Base-by-base conservation (phyloP, 306 rosid genomes). In the Canavalia ensiformis region DNA sequence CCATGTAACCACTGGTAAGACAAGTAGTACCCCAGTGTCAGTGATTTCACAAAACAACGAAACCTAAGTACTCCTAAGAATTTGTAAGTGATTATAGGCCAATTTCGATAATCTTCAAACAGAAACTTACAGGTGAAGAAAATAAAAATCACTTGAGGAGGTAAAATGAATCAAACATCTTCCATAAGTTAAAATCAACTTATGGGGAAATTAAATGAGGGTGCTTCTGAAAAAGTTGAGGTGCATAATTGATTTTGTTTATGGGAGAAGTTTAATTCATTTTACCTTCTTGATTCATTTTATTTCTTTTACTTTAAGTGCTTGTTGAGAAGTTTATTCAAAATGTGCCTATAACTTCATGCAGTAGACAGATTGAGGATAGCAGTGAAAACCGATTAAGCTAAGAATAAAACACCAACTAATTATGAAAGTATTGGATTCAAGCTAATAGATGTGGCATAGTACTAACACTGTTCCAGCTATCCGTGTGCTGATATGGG, bases 401-500 rank as follows among this genome's bases (percentile, higher is more conserved):
- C 57, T 10, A 68, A n/a, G 30, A 62, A 47, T 46, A 60, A 34
- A 47, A 50, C 2, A 51, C 11, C 49, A 44, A 28, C 6, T 45
- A 33, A 64, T 44, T 59, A 44, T 68, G 37, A 72, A 57, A 44
- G 50, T 52, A 25, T 29, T 42, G 50, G 25, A 18, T 52, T 55
- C 28, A 77, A 1, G 46, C 47, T 37, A 45, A 39, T 56, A 46
- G 37, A n/a, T 42, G 44, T 5, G 47, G 72, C 10, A 79, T 47
- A 74, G 49, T 52, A 34, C 92, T 81, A 28, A 91, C 94, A 90
- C 60, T 58, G 95, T 91, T 82, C 95, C 97, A 0, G 97, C 97
- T 41, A 92, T 78, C 70, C 91, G 72, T 33, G 97, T 92, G 86
- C 92, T 94, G 50, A 92, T 89, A 65, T 92, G 97, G 0, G 95